Evolutionary conservation across 2,329 filamentous ascomycete species (phyloP).

Genomic region (Septoria petroselini): DNA sequence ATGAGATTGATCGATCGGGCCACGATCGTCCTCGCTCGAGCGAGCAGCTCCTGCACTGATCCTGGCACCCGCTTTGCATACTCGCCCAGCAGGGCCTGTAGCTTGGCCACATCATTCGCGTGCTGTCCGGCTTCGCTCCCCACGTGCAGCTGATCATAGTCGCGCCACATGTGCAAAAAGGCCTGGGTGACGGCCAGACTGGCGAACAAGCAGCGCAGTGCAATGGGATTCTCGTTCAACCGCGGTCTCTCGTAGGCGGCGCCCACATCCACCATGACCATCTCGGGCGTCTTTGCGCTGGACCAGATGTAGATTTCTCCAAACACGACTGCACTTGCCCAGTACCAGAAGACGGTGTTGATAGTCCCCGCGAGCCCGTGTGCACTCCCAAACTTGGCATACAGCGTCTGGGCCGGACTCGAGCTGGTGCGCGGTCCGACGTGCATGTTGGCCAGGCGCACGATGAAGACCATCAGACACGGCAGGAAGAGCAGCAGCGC

Average conservation of each 20-base stretch:
- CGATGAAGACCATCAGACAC: slow-evolving; percentile 72
- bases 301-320: slow-evolving; percentile 78
- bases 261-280: slow-evolving; percentile 70
- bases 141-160: slow-evolving; percentile 67
- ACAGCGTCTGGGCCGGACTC: slow-evolving; percentile 64
- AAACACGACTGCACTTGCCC: slow-evolving; percentile 74
- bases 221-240: slow-evolving; percentile 83
- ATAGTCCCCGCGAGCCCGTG: slow-evolving; percentile 16
- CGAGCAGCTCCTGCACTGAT: slow-evolving; percentile 9
- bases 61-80: slow-evolving; percentile 8
- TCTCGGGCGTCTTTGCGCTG: slow-evolving; percentile 53
- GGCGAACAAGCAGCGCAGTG: slow-evolving; percentile 68
- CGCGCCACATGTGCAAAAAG: slow-evolving; percentile 64
- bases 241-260: slow-evolving; percentile 64
- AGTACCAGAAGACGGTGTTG: slow-evolving; percentile 68
- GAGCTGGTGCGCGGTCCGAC: slow-evolving; percentile 59
- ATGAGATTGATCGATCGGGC: slow-evolving; percentile 23
- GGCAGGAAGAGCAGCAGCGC: slow-evolving; percentile 72
- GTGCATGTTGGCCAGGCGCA: slow-evolving; percentile 61
- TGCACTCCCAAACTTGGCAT: slow-evolving; percentile 47
- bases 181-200: slow-evolving; percentile 69
- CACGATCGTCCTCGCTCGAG: slow-evolving; percentile 21
- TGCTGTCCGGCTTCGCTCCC: slow-evolving; percentile 29
- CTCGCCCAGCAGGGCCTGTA: slow-evolving; percentile 4
- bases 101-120: slow-evolving; percentile 28